These are phyloP conservation scores for Mucor sp. DNA, from an alignment of 371 early-diverging fungal species.

Conservation along the genomic window DNA sequence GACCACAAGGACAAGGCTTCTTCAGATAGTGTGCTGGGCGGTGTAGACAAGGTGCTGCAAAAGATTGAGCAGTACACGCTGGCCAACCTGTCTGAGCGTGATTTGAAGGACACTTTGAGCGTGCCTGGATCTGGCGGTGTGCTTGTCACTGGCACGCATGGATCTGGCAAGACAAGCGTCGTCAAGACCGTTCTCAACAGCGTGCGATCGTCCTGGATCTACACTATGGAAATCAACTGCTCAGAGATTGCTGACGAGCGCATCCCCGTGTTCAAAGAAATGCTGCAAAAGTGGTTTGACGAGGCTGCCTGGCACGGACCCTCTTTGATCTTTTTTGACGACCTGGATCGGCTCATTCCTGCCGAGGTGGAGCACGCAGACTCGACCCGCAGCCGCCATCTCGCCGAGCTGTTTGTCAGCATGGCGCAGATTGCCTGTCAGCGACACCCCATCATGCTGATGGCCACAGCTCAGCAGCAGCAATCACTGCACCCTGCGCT, in stretches of 20 bases:
- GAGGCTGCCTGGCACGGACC: constrained; percentile 82
- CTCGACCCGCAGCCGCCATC: constrained; percentile 67
- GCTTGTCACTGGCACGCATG: constrained; percentile 80
- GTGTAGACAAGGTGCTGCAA: constrained; percentile 44
- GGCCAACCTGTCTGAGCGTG: constrained; percentile 52
- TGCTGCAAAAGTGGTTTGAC: constrained; percentile 66
- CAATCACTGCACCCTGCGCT: constrained; percentile 67
- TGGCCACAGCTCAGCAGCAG: constrained; percentile 75
- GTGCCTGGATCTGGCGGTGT: constrained; percentile 74
- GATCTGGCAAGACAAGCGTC: constrained; percentile 86
- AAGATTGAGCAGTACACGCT: constrained; percentile 55
- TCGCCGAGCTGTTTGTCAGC: constrained; percentile 68
- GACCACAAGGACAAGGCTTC: not conserved
- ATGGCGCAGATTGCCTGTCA: constrained; percentile 46
- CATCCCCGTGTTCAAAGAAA: constrained; percentile 63
- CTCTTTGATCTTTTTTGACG: constrained; percentile 92
- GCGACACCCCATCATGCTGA: constrained; percentile 58
- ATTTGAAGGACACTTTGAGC: constrained; percentile 48
- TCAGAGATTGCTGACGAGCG: constrained; percentile 65
- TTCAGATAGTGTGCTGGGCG: constrained; percentile 39
- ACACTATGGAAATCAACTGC: constrained; percentile 66
- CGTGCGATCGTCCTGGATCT: constrained; percentile 51
- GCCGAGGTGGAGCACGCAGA: constrained; percentile 84
- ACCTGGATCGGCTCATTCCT: constrained; percentile 91
- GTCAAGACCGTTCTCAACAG: constrained; percentile 51